Conservation (phyloP, 2,329 filamentous ascomycete species). For the Sporothrix globosa region DNA sequence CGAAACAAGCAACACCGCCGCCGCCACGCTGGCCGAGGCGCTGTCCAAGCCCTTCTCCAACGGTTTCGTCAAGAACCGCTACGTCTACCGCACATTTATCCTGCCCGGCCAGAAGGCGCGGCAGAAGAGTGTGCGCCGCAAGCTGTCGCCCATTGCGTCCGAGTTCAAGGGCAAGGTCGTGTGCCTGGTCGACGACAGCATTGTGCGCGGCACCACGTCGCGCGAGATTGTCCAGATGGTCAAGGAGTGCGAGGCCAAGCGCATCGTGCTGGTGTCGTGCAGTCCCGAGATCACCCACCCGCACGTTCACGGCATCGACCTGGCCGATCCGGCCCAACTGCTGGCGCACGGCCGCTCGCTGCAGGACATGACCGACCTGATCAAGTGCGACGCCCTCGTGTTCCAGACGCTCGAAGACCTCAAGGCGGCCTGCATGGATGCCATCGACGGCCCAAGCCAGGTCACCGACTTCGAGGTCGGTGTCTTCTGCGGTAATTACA, state of each 20-base stretch:
- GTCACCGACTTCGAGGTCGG: conserved; percentile 76
- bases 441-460: conserved; percentile 54
- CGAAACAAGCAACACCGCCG: conserved; percentile 75
- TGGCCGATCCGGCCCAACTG: conserved; percentile 44
- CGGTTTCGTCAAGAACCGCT: conserved; percentile 87
- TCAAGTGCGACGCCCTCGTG: conserved; percentile 59
- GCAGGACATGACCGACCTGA: conserved; percentile 50
- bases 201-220: conserved; percentile 61
- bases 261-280: conserved; percentile 72
- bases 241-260: conserved; percentile 49
- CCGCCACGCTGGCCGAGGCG: conserved; percentile 72
- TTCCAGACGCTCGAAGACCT: conserved; percentile 69
- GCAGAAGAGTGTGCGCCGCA: conserved; percentile 84
- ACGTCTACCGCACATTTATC: conserved; percentile 86
- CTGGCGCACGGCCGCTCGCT: conserved; percentile 42
- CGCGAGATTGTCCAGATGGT: conserved; percentile 55
- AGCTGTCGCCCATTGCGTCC: conserved; percentile 81
- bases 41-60: conserved; percentile 77
- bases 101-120: conserved; percentile 72
- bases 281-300: conserved; percentile 81
- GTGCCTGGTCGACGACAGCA: conserved; percentile 82
- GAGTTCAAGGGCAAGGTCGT: conserved; percentile 84
- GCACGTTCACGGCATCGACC: conserved; percentile 67
- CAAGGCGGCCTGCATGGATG: conserved; percentile 75
- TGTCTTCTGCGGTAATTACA: conserved; percentile 87